Percentiles rank a stretch among this genome's conserved stretches.
Conservation (phyloP, 2,329 filamentous ascomycete genomes). For the Talaromyces sp. region DNA sequence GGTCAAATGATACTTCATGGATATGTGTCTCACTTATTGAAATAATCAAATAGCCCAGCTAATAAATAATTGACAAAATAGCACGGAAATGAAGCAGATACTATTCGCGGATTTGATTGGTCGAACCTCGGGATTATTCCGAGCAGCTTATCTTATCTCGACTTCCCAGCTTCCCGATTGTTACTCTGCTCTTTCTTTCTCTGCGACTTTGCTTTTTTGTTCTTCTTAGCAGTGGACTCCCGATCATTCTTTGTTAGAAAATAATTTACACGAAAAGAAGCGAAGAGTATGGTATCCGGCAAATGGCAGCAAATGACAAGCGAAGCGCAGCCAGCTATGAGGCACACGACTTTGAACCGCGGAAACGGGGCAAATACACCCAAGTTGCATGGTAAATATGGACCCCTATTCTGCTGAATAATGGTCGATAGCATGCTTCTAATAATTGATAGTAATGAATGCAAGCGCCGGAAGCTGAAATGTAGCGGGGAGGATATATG, state of each 20-base stretch:
- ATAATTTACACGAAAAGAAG: background rate
- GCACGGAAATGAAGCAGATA: background rate
- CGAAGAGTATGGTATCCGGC: background rate
- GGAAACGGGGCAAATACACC: slow-evolving; percentile 36
- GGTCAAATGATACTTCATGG: background rate
- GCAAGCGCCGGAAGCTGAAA: slow-evolving; percentile 17
- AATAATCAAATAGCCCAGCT: background rate
- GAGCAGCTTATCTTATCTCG: background rate
- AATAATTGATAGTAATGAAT: slow-evolving; percentile 14
- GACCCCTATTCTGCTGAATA: background rate
- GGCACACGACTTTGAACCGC: slow-evolving; percentile 1
- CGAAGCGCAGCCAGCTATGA: slow-evolving; percentile 4
- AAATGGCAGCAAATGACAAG: slow-evolving; percentile 9
- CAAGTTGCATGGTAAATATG: slow-evolving; percentile 33
- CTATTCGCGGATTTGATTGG: background rate
- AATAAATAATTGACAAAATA: background rate
- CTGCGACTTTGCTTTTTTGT: background rate
- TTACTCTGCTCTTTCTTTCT: background rate
- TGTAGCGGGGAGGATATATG: slow-evolving; percentile 17
- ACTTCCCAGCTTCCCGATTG: background rate
- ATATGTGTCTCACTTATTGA: background rate
- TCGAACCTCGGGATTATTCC: background rate
- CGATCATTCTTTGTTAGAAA: background rate
- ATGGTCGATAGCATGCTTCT: background rate
- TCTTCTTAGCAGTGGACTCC: background rate